Evolutionary conservation across 108 stramenopile genomes (phyloP).

Genomic region (Discostella stelligeroides): DNA sequence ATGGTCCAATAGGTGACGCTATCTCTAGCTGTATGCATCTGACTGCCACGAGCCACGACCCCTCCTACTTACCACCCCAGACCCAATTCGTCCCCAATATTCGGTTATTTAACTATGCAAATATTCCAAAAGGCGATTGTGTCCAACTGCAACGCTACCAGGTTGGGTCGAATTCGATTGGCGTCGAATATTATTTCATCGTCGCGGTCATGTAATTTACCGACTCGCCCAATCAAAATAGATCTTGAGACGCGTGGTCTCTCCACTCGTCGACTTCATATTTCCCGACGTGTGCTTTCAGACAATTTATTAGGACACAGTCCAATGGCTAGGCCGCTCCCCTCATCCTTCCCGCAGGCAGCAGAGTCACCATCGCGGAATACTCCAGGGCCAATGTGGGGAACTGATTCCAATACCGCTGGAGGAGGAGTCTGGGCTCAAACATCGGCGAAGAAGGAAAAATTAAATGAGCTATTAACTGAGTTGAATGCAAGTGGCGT

Average conservation of each 20-base stretch:
- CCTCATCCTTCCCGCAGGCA: conserved; percentile 3
- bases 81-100: background rate
- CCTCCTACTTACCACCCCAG: no score
- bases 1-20: no score
- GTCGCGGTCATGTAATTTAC: background rate
- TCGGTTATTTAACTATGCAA: background rate
- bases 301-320: conserved; percentile 73
- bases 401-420: conserved; percentile 62
- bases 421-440: conserved; percentile 89
- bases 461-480: conserved; percentile 66
- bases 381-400: conserved; percentile 48
- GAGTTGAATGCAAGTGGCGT: conserved; percentile 49
- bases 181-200: background rate
- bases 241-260: background rate
- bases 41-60: background rate
- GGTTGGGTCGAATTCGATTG: conserved; percentile 7
- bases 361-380: background rate
- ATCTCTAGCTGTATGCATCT: no score
- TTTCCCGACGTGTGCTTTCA: conserved; percentile 37
- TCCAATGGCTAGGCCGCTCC: conserved; percentile 68
- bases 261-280: conserved; percentile 12
- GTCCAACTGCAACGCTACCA: conserved; percentile 1
- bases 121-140: background rate
- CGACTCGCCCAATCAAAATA: conserved; percentile 1
- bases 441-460: conserved; percentile 86